A percentile compares a stretch with the other conserved stretches of the same genome.
phyloP scores from a whole-genome alignment of 306 rosid genomes.

The Neltuma alba region DNA sequence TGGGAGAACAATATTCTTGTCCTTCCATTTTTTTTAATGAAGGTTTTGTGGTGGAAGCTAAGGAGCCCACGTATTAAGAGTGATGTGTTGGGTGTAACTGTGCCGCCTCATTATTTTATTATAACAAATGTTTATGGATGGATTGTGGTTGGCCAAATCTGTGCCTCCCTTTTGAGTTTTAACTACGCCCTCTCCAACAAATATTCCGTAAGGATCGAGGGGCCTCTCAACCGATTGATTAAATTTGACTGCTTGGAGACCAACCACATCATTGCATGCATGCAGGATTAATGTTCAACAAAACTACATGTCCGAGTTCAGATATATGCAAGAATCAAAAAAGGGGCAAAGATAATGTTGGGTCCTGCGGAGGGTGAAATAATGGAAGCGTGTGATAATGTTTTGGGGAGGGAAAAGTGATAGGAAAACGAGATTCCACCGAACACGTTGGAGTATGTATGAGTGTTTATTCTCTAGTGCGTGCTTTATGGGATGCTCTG shows the following conservation, averaged over 20 bases:
- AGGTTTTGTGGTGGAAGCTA: neutral
- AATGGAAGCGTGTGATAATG: too few species aligned
- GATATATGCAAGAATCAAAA: neutral
- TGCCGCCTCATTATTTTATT: slow-evolving; percentile 19
- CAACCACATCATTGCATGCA: neutral
- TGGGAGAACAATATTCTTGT: neutral
- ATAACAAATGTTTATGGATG: slow-evolving; percentile 2
- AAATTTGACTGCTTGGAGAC: neutral
- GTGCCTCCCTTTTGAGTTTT: neutral
- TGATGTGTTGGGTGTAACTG: too few species aligned
- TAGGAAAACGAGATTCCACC: neutral
- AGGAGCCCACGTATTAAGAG: neutral
- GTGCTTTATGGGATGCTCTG: slow-evolving; percentile 36
- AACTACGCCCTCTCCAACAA: neutral
- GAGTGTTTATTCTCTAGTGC: slow-evolving; percentile 39
- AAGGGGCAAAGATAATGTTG: neutral
- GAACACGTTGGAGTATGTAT: neutral
- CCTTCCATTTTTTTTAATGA: neutral
- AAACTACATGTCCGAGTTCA: neutral
- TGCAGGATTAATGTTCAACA: neutral
- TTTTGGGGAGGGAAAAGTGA: too few species aligned
- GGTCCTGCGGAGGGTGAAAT: neutral
- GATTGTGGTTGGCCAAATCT: neutral
- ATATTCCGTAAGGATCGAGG: neutral
- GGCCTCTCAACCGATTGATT: neutral